Evolutionary conservation across 1,284 basidiomycete species (phyloP).

Genomic region (Leccinum colubrinum): DNA sequence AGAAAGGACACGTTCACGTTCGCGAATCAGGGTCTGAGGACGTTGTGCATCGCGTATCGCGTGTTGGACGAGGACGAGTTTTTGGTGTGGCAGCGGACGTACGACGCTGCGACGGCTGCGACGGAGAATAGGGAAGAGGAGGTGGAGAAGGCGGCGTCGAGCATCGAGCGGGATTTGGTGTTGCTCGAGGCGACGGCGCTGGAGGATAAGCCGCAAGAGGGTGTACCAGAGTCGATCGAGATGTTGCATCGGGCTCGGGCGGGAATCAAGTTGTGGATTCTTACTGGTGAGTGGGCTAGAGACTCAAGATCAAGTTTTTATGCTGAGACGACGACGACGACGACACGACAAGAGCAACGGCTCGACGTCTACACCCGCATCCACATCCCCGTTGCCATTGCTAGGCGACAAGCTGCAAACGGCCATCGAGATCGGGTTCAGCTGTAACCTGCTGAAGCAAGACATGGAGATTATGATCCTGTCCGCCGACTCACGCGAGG

Average conservation of each 20-base stretch:
- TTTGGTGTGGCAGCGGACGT: conserved; percentile 74
- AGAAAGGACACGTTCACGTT: conserved; percentile 88
- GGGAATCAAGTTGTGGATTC: conserved; percentile 96
- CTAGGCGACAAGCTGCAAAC: conserved; percentile 95
- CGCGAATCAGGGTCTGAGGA: conserved; percentile 90
- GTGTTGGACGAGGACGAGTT: conserved; percentile 85
- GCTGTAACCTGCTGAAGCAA: conserved; percentile 89
- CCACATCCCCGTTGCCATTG: neutral
- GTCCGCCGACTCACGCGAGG: conserved; percentile 79
- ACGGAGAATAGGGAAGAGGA: conserved; percentile 84
- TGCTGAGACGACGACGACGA: neutral
- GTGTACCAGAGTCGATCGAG: conserved; percentile 95
- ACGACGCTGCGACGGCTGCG: conserved; percentile 79
- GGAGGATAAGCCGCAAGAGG: conserved; percentile 96
- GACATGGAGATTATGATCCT: conserved; percentile 97
- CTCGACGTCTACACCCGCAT: no score
- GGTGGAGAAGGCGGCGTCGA: conserved; percentile 88
- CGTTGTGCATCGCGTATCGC: conserved; percentile 87
- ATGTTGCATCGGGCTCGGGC: conserved; percentile 73
- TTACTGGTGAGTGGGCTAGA: conserved; percentile 57
- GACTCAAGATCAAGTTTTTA: neutral
- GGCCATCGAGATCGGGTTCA: conserved; percentile 94
- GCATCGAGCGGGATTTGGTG: conserved; percentile 78
- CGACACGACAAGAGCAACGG: no score
- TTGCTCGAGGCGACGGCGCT: conserved; percentile 94